These are phyloP conservation scores for Fraxinus excelsior DNA, from an alignment of 257 asterid genomes.

Conservation along the genomic window DNA sequence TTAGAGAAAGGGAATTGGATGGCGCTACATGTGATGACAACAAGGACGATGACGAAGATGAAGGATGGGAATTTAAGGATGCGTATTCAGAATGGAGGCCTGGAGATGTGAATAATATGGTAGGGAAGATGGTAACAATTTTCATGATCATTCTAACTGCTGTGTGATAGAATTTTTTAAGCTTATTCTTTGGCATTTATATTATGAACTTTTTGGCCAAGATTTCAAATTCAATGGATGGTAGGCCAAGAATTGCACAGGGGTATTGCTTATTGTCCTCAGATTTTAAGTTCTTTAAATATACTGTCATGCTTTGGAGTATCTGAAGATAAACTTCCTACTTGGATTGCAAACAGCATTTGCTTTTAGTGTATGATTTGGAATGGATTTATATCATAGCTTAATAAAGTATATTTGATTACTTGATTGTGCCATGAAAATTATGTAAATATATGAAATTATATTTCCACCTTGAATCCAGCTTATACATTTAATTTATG, in stretches of 20 bases:
- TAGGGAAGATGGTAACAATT: constrained; percentile 29
- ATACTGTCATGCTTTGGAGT: not conserved
- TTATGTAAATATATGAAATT: constrained; percentile 12
- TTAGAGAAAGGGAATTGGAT: constrained; percentile 17
- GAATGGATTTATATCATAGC: not conserved
- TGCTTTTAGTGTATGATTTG: constrained; percentile 6
- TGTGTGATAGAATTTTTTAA: not conserved
- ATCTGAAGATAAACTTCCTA: constrained; percentile 1
- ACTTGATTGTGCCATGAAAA: constrained; percentile 10
- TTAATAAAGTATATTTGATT: not conserved
- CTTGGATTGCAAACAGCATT: constrained; percentile 5
- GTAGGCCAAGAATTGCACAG: constrained; percentile 21
- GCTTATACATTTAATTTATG: constrained; percentile 23
- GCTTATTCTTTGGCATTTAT: constrained; percentile 14
- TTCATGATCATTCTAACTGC: not conserved
- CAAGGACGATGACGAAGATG: constrained; percentile 46
- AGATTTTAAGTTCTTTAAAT: not conserved
- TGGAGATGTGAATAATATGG: constrained; percentile 42
- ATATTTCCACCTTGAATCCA: constrained; percentile 32
- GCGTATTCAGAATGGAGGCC: constrained; percentile 43
- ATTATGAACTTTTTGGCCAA: constrained; percentile 18
- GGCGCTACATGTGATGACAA: constrained; percentile 21
- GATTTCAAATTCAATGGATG: constrained; percentile 4
- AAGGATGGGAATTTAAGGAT: constrained; percentile 77
- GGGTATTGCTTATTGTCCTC: not conserved